A percentile compares a stretch with the other conserved stretches of the same genome.
phyloP scores from a whole-genome alignment of 345 rosid species.

The Hevea brasiliensis region DNA sequence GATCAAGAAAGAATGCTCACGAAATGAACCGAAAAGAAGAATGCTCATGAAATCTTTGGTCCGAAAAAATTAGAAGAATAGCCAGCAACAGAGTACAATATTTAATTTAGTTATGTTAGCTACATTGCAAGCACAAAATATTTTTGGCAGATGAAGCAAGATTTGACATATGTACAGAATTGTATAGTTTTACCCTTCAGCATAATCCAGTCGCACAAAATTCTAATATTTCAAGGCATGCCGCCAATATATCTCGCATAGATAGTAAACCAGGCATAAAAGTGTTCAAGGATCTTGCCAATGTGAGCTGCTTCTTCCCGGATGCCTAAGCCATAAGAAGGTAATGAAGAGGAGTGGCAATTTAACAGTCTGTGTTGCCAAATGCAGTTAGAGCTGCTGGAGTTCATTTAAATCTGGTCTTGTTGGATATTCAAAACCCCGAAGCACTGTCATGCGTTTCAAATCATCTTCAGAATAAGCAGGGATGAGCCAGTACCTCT shows the following conservation, averaged over 20 bases:
- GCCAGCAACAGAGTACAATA: neutral
- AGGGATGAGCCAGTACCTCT: conserved; percentile 70
- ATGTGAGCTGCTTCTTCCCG: neutral
- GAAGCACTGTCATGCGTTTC: conserved; percentile 46
- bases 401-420: conserved; percentile 45
- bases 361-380: neutral
- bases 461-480: conserved; percentile 60
- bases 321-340: neutral
- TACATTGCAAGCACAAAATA: neutral
- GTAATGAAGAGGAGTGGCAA: neutral
- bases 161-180: conserved; percentile 1
- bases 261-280: neutral
- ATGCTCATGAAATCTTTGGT: neutral
- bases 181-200: neutral
- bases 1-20: neutral
- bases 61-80: neutral
- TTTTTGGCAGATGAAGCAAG: neutral
- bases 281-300: neutral
- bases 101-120: neutral
- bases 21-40: too few species aligned
- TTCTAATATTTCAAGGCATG: neutral
- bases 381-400: conserved; percentile 13
- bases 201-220: neutral
- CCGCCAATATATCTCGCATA: too few species aligned
- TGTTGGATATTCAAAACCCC: conserved; percentile 56